Percentiles rank a stretch among this genome's conserved stretches.
These are phyloP conservation scores for Podaxis pistillaris DNA, from an alignment of 768 basidiomycete species.

Conservation along the genomic window DNA sequence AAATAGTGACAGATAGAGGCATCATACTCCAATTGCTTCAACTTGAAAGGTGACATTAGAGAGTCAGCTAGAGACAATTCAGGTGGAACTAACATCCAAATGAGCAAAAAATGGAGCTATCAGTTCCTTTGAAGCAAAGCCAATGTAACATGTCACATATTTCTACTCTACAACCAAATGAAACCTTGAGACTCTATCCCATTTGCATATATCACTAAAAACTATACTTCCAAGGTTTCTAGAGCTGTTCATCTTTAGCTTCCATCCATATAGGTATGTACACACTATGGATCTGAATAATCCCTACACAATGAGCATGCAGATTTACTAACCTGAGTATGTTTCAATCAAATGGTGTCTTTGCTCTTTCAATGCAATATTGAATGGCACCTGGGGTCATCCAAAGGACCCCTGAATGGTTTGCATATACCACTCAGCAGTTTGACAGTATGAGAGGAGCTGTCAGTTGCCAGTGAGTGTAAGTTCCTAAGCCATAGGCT, in stretches of 20 bases:
- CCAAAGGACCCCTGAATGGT: conserved; percentile 46
- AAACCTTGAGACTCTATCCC: too few species aligned
- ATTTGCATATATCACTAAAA: too few species aligned
- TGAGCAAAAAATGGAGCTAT: too few species aligned
- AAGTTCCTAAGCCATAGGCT: conserved; percentile 21
- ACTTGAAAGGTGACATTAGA: too few species aligned
- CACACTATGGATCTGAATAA: conserved; percentile 40
- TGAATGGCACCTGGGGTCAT: conserved; percentile 37
- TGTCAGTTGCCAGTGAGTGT: conserved; percentile 31
- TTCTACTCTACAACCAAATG: too few species aligned
- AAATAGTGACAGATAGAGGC: too few species aligned
- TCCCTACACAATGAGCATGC: conserved; percentile 29
- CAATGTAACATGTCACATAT: too few species aligned
- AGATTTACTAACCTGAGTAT: conserved; percentile 35
- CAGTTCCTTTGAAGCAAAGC: too few species aligned
- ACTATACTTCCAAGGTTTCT: too few species aligned
- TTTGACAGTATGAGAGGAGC: conserved; percentile 44
- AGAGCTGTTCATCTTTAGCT: conserved; percentile 14
- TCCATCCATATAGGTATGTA: conserved; percentile 40
- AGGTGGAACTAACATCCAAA: too few species aligned
- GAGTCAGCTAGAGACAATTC: too few species aligned
- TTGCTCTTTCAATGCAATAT: conserved; percentile 27
- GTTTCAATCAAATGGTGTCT: conserved; percentile 33
- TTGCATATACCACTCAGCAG: conserved; percentile 52
- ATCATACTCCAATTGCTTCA: too few species aligned